Base-by-base conservation (phyloP, 805 yeast genomes). In the Tetrapisispora namnaoensis region DNA sequence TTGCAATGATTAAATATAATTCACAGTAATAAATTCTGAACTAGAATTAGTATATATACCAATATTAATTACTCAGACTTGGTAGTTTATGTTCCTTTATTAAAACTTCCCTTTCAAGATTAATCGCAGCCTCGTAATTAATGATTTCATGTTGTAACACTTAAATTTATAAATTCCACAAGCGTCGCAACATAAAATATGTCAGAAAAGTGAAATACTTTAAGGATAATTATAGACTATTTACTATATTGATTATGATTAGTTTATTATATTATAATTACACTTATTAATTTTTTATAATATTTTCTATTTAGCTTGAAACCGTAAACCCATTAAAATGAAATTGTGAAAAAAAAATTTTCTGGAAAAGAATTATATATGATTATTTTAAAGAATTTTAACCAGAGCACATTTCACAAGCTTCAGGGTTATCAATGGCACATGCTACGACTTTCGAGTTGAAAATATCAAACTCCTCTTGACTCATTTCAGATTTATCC, bases 391-490 rank as follows among this genome's bases (percentile, higher is more conserved):
- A 13, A 38, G 13, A 14, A 10, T 38, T 49, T 69, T 72, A 93
- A 74, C 98, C 98, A 51, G 98, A 91, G 75, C 99, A 93, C 98
- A 93, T 93, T 65, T 91, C 91, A 72, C 99, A 91, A 45, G 98
- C 80, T 72, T 87, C 98, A 51, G 97, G 97, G 73, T 93, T 91
- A 68, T 86, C 82, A 67, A 93, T 89, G 49, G 97, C 95, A 75
- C 99, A 91, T 35, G 96, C 96, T 70, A 91, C 81, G 34, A 86
- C 98, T 70, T 90, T 83, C 24, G 95, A 84, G 69, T 91, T 87
- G 77, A 74, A 93, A 59, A 91, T 91, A 67, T 91, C 96, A 51
- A 74, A 80, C 58, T 82, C 91, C 21, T 70, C 44, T 42, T 42
- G 44, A 11, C 27, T 14, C 44, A 42, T 42, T 32, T 42, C 66